These are phyloP conservation scores for Anisogramma anomala DNA, from an alignment of 2,329 filamentous ascomycete species.

Conservation along the genomic window DNA sequence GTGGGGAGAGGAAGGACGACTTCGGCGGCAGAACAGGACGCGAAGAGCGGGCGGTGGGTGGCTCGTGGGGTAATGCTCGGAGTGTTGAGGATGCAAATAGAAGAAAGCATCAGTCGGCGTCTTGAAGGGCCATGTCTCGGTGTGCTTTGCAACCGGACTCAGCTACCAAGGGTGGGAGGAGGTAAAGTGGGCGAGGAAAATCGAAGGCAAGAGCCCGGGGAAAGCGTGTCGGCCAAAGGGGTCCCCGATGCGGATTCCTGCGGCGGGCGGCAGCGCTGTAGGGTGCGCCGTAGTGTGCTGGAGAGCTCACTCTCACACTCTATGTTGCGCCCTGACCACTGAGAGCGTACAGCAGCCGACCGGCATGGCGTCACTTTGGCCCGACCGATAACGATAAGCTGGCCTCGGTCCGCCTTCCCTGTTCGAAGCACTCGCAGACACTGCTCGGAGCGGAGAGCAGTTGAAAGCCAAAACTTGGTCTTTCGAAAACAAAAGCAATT, in stretches of 20 bases:
- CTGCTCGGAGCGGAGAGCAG: no score
- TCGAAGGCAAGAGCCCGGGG: constrained; percentile 1
- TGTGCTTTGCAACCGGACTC: neutral
- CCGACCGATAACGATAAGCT: constrained; percentile 10
- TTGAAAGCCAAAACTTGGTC: no score
- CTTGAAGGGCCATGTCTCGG: no score
- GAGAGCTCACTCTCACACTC: neutral
- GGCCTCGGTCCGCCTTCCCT: neutral
- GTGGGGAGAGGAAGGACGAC: neutral
- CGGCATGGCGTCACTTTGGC: no score
- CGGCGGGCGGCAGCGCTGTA: no score
- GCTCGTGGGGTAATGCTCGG: neutral
- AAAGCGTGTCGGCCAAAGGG: constrained; percentile 11
- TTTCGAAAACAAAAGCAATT: no score
- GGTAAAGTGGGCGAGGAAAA: constrained; percentile 5
- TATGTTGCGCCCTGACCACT: no score
- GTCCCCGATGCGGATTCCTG: constrained; percentile 3
- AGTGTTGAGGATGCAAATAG: neutral
- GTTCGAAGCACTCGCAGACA: neutral
- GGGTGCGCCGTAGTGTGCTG: no score
- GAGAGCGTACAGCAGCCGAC: no score
- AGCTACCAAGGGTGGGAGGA: no score
- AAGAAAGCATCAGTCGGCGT: neutral
- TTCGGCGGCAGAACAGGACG: neutral
- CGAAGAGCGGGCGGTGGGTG: neutral